Base-by-base conservation (phyloP, 1,284 basidiomycete species). In the Ceratobasidium sp. region DNA sequence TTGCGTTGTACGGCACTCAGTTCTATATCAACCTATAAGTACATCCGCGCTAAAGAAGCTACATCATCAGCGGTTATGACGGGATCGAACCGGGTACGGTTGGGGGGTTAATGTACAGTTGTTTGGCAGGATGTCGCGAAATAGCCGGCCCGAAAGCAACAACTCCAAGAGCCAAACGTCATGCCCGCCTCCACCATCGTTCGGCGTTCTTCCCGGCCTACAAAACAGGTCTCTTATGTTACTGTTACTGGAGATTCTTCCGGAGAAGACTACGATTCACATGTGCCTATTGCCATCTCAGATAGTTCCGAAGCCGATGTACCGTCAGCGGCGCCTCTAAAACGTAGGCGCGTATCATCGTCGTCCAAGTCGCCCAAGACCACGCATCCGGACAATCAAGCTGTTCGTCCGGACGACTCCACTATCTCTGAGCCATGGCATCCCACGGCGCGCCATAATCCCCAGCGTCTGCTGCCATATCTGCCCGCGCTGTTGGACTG, bases 401-500 rank as follows among this genome's bases (percentile, higher is more conserved):
- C 26, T 28, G 4, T 13, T 5, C 44, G 44, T 20, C 26, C 33
- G 7, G 28, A 53, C 10, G 20, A 26, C 63, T 42, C 51, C 26
- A 39, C 49, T 7, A 39, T 63, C n/a, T 63, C 13, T 26, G 73
- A 76, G 42, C 18, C 49, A 33, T 39, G 49, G 2, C 78, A 79
- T 64, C n/a, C 78, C 28, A 69, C 39, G 23, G 61, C 78, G 12
- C 61, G 78, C 18, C 63, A 75, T 55, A 72, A 67, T 33, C 66
- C 70, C 39, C 71, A 71, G 46, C 67, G 75, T 15, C 33, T 80
- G 26, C 23, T 78, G 51, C 77, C 66, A 28, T 69, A 80, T 1
- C 79, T 82, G 46, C 39, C 73, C 0, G 80, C 80, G 15, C 77
- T 87, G 10, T 77, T 86, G 2, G 28, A 26, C 0, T 97, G 95